Evolutionary conservation across 2,329 filamentous ascomycete species (phyloP).

Genomic region (Fusarium protoensiforme): DNA sequence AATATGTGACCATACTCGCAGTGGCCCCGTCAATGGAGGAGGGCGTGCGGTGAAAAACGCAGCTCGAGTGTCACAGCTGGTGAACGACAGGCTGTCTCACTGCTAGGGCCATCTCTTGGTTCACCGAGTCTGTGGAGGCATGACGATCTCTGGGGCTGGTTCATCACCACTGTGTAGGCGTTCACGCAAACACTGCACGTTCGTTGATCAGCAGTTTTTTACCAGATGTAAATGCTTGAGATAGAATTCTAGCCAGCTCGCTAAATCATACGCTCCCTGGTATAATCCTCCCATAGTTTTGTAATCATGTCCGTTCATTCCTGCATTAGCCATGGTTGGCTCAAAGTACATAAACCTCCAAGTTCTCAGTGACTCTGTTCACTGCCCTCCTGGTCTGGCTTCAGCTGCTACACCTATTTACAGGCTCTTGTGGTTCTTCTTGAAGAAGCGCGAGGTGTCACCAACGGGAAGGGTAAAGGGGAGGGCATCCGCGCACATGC

Average conservation of each 20-base stretch:
- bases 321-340: neutral
- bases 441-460: conserved; percentile 33
- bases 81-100: neutral
- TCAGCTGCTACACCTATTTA: neutral
- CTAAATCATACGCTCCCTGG: neutral
- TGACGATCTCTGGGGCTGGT: neutral
- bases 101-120: neutral
- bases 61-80: neutral
- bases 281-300: neutral
- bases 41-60: neutral
- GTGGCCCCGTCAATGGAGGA: neutral
- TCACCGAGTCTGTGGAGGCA: neutral
- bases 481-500: conserved; percentile 41
- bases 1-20: neutral
- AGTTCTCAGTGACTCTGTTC: neutral
- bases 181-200: neutral
- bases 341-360: neutral
- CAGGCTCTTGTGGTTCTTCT: conserved; percentile 16
- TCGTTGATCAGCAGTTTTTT: neutral
- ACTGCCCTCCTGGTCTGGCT: neutral
- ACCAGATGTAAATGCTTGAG: neutral
- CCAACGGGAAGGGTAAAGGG: conserved; percentile 41
- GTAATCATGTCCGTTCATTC: neutral
- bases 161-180: neutral
- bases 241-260: neutral